Evolutionary conservation across 1,284 basidiomycete species (phyloP).

Genomic region (Microbotryum scabiosae): DNA sequence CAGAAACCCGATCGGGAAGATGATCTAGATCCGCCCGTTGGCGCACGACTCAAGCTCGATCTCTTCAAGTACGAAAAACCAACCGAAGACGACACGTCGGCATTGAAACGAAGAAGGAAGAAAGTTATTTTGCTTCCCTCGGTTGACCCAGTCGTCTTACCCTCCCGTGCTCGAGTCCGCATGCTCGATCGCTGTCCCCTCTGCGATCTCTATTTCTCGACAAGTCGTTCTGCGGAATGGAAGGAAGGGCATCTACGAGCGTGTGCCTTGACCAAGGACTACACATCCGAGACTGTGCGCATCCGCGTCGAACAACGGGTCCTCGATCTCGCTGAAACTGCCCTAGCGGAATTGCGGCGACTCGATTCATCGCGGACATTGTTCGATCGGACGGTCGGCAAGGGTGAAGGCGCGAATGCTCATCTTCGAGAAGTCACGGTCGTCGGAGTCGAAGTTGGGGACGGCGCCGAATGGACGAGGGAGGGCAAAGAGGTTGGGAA

Average conservation of each 20-base stretch:
- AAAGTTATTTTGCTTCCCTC: constrained; percentile 30
- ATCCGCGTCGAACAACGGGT: constrained; percentile 50
- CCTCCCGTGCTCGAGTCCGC: constrained; percentile 27
- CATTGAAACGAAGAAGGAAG: constrained; percentile 10
- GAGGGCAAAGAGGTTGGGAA: not conserved
- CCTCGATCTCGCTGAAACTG: constrained; percentile 8
- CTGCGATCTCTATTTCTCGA: constrained; percentile 45
- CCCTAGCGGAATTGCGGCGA: constrained; percentile 36
- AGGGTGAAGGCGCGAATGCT: constrained; percentile 2
- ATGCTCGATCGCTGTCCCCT: constrained; percentile 50
- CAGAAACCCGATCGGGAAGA: too few relatives aligned
- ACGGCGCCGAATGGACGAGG: constrained; percentile 4
- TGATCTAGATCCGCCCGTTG: too few relatives aligned
- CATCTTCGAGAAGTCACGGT: not conserved
- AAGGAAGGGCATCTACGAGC: constrained; percentile 56
- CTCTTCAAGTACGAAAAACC: too few relatives aligned
- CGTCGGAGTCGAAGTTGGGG: not conserved
- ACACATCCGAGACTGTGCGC: constrained; percentile 52
- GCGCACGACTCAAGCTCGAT: too few relatives aligned
- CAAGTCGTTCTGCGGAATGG: constrained; percentile 44
- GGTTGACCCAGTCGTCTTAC: constrained; percentile 11
- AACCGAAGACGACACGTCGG: too few relatives aligned
- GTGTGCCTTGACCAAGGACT: constrained; percentile 55
- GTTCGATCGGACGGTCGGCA: constrained; percentile 46
- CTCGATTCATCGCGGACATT: constrained; percentile 43